Percentiles rank a stretch among this genome's conserved stretches.
phyloP scores from a whole-genome alignment of 768 basidiomycete genomes.

The Naganishia vishniacii region DNA sequence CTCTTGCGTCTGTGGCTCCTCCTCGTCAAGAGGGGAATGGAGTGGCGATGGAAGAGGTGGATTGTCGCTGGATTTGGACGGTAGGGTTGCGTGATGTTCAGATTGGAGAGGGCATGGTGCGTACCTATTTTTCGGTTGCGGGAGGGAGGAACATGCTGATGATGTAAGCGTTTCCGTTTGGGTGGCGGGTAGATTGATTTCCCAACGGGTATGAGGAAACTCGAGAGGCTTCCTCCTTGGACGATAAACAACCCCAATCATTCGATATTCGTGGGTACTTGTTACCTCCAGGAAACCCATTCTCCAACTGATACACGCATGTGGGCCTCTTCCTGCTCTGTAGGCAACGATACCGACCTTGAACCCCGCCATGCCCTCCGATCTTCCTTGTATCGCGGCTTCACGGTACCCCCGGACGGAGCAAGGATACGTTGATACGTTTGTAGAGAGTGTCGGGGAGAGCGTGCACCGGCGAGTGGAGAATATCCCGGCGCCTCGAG shows the following conservation, averaged over 20 bases:
- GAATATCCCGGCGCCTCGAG: conserved; percentile 58
- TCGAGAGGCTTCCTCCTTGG: neutral
- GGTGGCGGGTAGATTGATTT: neutral
- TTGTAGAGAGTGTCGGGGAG: conserved; percentile 52
- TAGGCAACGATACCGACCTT: conserved; percentile 2
- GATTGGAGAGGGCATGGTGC: neutral
- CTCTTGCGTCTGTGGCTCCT: neutral
- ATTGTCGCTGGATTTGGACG: conserved; percentile 10
- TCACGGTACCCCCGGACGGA: conserved; percentile 50
- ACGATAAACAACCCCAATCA: too few species aligned
- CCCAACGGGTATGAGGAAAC: neutral
- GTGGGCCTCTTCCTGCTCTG: too few species aligned
- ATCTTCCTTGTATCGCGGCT: conserved; percentile 20
- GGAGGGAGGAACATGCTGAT: too few species aligned
- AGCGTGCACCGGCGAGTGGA: conserved; percentile 66
- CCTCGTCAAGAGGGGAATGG: neutral
- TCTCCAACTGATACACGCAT: too few species aligned
- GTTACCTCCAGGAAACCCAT: conserved; percentile 23
- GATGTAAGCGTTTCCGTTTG: neutral
- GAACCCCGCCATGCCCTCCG: conserved; percentile 13
- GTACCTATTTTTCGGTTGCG: too few species aligned
- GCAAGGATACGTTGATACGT: conserved; percentile 48
- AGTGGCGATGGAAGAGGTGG: conserved; percentile 4
- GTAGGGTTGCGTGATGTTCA: neutral
- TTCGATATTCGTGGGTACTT: conserved; percentile 16